Evolutionary conservation across 2,329 filamentous ascomycete species (phyloP), one percentile per base, ranked within the genome.

Genomic region (Dactylellina leptospora): DNA sequence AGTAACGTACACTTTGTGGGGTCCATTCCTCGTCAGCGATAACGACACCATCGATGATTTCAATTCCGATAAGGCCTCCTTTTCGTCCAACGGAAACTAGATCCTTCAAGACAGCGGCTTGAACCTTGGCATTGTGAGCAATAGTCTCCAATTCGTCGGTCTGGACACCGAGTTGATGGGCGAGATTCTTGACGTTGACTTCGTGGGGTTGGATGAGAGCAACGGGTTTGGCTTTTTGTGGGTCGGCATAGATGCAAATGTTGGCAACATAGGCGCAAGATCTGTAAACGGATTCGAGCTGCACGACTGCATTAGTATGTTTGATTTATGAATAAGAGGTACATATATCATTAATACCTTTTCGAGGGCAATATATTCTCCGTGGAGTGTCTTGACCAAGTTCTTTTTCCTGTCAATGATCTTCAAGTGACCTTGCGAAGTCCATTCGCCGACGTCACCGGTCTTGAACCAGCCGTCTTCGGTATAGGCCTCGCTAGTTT

Each of bases 391-490:
- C 87, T 97, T 97, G 81, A 97, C 91, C 62, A 97, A 84, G 82
- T 97, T 97, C 88, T 97, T 97, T 87, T 96, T 93, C 76, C 93
- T 91, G 80, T 97, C 93, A 78, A 97, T 93, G 79, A 97, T 89
- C 76, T 85, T 86, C 75, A 97, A 81, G 79, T 96, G 90, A 44
- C 93, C 93, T 73, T 89, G 84, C 45, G 82, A 79, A 80, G 93
- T 88, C 77, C 93, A 95, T 79, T 97, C 91, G 77, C 93, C 93
- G 79, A 97, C 95, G 78, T 97, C 93, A 73, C 93, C 93, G 13
- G 92, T 96, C 85, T 90, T 93, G 86, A 97, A 97, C 95, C 95
- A 97, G 53, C 92, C 92, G 77, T 96, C 95, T 2, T 87, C 80
- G 0, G 90, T 92, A 74, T 93, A 85, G 3, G 90, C 85, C 78